Evolutionary conservation across 2,329 filamentous ascomycete genomes (phyloP), one percentile per base, ranked within the genome.

Genomic region (Periconia sp.): DNA sequence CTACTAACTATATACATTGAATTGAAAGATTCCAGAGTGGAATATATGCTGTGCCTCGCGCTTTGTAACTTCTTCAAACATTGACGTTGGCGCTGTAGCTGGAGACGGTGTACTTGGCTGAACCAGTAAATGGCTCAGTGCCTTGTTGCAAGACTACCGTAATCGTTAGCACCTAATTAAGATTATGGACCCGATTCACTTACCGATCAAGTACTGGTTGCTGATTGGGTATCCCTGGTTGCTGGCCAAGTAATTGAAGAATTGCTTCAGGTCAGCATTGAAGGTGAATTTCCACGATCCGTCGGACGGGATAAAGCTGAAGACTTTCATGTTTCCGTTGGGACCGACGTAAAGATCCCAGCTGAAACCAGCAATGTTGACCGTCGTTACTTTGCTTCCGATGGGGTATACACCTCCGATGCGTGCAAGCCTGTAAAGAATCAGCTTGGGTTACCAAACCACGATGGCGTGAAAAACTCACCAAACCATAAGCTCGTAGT

Each of bases 401-500:
- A 37, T 37, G 33, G 33, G 33, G 33, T 37, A 37, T 5, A 37
- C 33, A n/a, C 33, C 33, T 3, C 33, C 33, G 33, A 37, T 37
- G 33, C 33, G 33, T 14, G 33, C 33, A n/a, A 37, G 33, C 33
- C 33, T 37, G 10, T 3, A 11, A 5, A 8, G 23, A 37, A 37
- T 37, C 33, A 37, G 11, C 11, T 37, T 5, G 11, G 5, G 33
- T 37, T 37, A 11, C 11, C 5, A 37, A 37, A 5, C 11, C 6
- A 37, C 3, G 33, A 11, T 5, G 3, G 13, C 13, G 33, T 5
- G 33, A 37, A 30, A 15, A 18, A 31, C 47, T 20, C 31, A 54
- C 52, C 52, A 54, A 41, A 54, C 33, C 52, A 54, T 54, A 14
- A 54, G 33, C 23, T 54, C 53, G 41, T 48, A 55, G 19, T 55